Base-by-base conservation (phyloP, 2,329 filamentous ascomycete genomes). In the Biscogniauxia mediterranea region DNA sequence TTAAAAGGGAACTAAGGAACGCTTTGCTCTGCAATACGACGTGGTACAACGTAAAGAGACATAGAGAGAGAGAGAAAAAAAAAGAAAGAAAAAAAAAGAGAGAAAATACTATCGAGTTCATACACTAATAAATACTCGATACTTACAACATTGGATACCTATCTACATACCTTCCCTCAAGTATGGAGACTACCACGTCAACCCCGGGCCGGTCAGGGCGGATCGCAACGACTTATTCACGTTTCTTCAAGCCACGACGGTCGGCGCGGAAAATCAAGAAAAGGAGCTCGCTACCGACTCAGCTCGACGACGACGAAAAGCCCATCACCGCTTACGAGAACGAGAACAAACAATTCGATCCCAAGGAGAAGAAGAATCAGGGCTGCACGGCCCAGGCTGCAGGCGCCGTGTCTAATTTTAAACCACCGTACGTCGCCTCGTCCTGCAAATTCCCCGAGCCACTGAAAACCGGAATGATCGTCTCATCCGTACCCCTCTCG, bases 241-340 rank as follows among this genome's bases (percentile, higher is more conserved):
- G 59, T 25, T 61, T 71, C 46, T 70, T 71, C 57, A 65, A 66
- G 51, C 55, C 64, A 20, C 65, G 68, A 54, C 65, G 68, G 20
- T 62, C 61, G 23, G 56, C 60, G 52, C 66, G 66, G 52, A 70
- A 64, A 58, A 65, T 69, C 20, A 64, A 61, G 46, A 70, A 71
- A 56, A 68, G 66, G 54, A 64, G 57, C 55, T 67, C 69, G 23
- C 46, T 67, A 52, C 63, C 67, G 2, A 55, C 52, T 8, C 49
- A 64, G 25, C 49, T 57, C 20, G 52, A 28, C 32, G 57, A 28
- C 32, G 57, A 63, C 15, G 58, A 57, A 25, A 60, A 61, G 51
- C 53, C 60, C 25, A 54, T 54, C 52, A n/a, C 19, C 19, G 51
- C 19, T 19, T 13, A 52, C 51, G 51, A 52, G 20, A 52, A 52